phyloP scores from a whole-genome alignment of 176 grass and related monocot species.

The Oryza meridionalis region DNA sequence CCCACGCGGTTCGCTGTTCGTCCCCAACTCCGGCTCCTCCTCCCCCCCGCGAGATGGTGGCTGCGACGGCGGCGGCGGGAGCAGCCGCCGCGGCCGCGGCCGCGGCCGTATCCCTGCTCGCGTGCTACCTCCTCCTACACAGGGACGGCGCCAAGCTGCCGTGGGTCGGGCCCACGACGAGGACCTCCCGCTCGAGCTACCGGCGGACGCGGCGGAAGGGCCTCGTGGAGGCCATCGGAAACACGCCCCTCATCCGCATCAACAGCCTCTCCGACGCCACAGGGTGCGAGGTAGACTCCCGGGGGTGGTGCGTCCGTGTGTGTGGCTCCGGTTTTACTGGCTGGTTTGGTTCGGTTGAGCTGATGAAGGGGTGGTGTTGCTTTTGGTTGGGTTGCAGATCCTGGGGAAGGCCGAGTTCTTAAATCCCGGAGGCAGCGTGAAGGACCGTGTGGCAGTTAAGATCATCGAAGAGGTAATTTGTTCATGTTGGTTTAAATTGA shows the following conservation, averaged over 20 bases:
- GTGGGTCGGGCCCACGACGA: background rate
- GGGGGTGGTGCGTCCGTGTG: background rate
- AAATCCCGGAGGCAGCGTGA: slow-evolving; percentile 94
- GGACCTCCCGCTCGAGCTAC: slow-evolving; percentile 9
- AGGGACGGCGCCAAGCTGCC: slow-evolving; percentile 16
- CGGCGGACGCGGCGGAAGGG: slow-evolving; percentile 51
- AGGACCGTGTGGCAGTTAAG: slow-evolving; percentile 89
- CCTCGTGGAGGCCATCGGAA: slow-evolving; percentile 76
- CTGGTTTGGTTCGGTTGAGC: background rate
- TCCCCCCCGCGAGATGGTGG: slow-evolving; percentile 52
- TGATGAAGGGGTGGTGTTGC: slow-evolving; percentile 15
- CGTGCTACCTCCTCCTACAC: slow-evolving; percentile 51
- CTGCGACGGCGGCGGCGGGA: slow-evolving; percentile 44
- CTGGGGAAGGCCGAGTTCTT: slow-evolving; percentile 96
- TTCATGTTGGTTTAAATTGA: background rate
- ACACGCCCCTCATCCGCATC: slow-evolving; percentile 91
- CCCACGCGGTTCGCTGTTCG: background rate
- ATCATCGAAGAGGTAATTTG: slow-evolving; percentile 90
- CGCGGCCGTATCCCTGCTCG: slow-evolving; percentile 62
- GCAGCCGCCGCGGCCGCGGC: slow-evolving; percentile 61
- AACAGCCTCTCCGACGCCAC: slow-evolving; percentile 96
- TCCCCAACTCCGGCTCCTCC: background rate
- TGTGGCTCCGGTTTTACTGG: background rate
- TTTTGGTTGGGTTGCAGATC: slow-evolving; percentile 64
- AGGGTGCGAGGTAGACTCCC: slow-evolving; percentile 73